phyloP scores from a whole-genome alignment of 257 asterid genomes.

The Solanum piurae region DNA sequence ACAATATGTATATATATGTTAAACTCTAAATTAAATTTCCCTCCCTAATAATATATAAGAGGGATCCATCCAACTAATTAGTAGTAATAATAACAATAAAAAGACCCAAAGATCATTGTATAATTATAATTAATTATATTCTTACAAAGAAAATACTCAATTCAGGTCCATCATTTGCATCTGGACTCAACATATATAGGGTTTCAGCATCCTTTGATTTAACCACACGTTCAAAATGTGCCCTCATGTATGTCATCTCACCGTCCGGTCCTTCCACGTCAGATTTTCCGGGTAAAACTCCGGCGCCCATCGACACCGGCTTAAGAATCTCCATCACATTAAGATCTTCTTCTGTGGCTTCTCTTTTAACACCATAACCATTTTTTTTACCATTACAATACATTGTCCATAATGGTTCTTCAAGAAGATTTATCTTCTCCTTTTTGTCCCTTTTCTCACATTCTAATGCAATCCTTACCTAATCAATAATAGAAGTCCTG shows the following conservation, averaged over 20 bases:
- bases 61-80: background rate
- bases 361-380: slow-evolving; percentile 59
- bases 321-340: slow-evolving; percentile 71
- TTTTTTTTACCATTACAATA: slow-evolving; percentile 72
- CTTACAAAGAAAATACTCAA: slow-evolving; percentile 88
- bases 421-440: slow-evolving; percentile 28
- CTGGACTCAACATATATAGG: slow-evolving; percentile 83
- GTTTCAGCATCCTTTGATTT: slow-evolving; percentile 86
- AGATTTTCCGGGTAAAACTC: slow-evolving; percentile 62
- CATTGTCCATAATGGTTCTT: slow-evolving; percentile 84
- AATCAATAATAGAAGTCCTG: background rate
- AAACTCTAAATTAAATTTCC: background rate
- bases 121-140: slow-evolving; percentile 19
- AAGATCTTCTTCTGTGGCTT: slow-evolving; percentile 64
- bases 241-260: slow-evolving; percentile 71
- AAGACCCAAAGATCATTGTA: background rate
- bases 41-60: background rate
- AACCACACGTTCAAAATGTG: slow-evolving; percentile 71
- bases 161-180: slow-evolving; percentile 74
- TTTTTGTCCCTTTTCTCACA: slow-evolving; percentile 25
- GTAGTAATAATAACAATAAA: background rate
- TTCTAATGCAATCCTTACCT: slow-evolving; percentile 26
- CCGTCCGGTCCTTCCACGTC: slow-evolving; percentile 63
- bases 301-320: slow-evolving; percentile 89
- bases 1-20: background rate